Evolutionary conservation across 2,329 filamentous ascomycete species (phyloP).

Genomic region (Penicillium sp.): DNA sequence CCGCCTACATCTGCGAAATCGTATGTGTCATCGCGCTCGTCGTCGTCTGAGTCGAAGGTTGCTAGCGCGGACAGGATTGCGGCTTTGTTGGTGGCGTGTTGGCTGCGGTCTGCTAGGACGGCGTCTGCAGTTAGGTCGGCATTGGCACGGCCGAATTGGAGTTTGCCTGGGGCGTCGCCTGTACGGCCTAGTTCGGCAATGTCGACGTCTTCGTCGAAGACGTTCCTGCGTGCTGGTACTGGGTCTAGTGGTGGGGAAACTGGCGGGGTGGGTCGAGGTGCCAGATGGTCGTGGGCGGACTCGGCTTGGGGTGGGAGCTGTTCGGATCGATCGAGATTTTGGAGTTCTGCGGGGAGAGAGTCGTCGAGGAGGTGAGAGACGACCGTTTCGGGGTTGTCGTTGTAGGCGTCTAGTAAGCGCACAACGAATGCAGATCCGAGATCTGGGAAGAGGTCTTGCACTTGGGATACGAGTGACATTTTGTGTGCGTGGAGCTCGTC

Average conservation of each 20-base stretch:
- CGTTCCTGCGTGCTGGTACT: constrained; percentile 54
- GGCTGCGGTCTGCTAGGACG: constrained; percentile 60
- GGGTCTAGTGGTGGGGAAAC: constrained; percentile 30
- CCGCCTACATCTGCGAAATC: constrained; percentile 89
- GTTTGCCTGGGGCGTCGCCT: constrained; percentile 46
- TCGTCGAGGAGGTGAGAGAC: constrained; percentile 77
- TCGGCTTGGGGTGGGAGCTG: constrained; percentile 35
- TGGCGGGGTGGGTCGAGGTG: constrained; percentile 47
- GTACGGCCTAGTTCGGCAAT: constrained; percentile 66
- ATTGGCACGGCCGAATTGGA: constrained; percentile 71
- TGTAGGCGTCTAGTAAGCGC: constrained; percentile 72
- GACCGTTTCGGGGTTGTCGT: constrained; percentile 70
- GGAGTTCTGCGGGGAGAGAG: constrained; percentile 65
- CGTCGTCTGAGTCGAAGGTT: constrained; percentile 86
- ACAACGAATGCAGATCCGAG: constrained; percentile 77
- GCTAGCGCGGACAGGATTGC: constrained; percentile 84
- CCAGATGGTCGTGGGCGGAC: constrained; percentile 52
- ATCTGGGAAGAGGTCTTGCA: constrained; percentile 91
- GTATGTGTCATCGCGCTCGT: constrained; percentile 96
- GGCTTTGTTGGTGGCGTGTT: constrained; percentile 66
- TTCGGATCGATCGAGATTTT: constrained; percentile 59
- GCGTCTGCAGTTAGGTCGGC: constrained; percentile 63
- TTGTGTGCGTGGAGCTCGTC: constrained; percentile 66
- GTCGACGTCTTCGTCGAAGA: constrained; percentile 70
- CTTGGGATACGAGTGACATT: constrained; percentile 77